Conservation (phyloP, 2,329 filamentous ascomycete genomes). For the Sclerotiophoma versabilis region DNA sequence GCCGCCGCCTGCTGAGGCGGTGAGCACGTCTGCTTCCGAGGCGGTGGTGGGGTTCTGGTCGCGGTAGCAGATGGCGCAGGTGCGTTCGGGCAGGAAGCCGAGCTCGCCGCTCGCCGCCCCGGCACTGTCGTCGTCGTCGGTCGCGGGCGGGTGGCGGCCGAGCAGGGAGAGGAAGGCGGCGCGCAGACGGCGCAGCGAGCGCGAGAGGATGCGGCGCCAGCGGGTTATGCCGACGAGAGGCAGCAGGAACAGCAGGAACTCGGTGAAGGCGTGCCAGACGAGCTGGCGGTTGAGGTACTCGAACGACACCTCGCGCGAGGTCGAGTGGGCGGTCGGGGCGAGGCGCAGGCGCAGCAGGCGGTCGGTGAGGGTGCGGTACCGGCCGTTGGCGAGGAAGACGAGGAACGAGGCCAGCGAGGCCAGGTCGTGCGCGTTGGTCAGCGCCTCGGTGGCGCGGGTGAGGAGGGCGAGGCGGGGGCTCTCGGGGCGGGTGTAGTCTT, state of each 20-base stretch:
- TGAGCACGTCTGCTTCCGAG: constrained; percentile 68
- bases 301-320: constrained; percentile 91
- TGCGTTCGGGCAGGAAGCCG: constrained; percentile 86
- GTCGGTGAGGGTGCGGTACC: constrained; percentile 90
- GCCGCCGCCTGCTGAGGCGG: constrained; percentile 66
- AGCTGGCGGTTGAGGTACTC: constrained; percentile 97
- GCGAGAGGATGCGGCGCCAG: constrained; percentile 88
- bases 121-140: constrained; percentile 55
- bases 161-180: constrained; percentile 59
- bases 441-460: constrained; percentile 71
- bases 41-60: constrained; percentile 79
- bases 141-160: constrained; percentile 51
- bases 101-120: constrained; percentile 71
- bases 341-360: constrained; percentile 83
- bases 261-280: constrained; percentile 99
- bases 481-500: constrained; percentile 69
- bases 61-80: constrained; percentile 95
- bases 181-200: constrained; percentile 84
- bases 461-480: constrained; percentile 62
- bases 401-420: constrained; percentile 86
- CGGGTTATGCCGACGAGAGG: constrained; percentile 93
- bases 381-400: constrained; percentile 87
- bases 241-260: constrained; percentile 96
- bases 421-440: constrained; percentile 78
- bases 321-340: constrained; percentile 80